Percentiles rank a stretch among this genome's conserved stretches.
These are phyloP conservation scores for Microbotryum scabiosae DNA, from an alignment of 1,284 basidiomycete species.

Conservation along the genomic window DNA sequence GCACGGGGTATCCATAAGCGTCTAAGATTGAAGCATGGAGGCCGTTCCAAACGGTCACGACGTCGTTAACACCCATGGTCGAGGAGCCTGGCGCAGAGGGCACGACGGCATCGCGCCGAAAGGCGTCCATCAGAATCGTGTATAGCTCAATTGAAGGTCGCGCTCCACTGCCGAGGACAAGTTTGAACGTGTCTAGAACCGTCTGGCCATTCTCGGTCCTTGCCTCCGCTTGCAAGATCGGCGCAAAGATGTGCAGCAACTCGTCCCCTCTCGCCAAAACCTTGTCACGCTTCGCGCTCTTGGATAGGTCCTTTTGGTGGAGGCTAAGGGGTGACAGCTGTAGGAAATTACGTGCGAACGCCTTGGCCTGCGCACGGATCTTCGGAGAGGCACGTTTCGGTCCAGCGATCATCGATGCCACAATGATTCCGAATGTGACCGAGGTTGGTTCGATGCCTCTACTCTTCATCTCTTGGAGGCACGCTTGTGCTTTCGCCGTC, in stretches of 20 bases:
- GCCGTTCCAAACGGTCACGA: slow-evolving; percentile 21
- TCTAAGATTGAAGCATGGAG: slow-evolving; percentile 24
- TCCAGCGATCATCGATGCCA: slow-evolving; percentile 50
- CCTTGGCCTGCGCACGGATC: slow-evolving; percentile 33
- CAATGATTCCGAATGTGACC: slow-evolving; percentile 62
- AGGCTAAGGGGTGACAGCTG: background rate
- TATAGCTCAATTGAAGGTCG: slow-evolving; percentile 55
- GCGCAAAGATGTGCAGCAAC: slow-evolving; percentile 48
- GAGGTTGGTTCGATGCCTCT: slow-evolving; percentile 62
- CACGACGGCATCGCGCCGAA: slow-evolving; percentile 38
- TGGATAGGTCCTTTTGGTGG: no score
- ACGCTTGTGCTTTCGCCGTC: slow-evolving; percentile 52
- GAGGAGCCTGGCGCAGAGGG: no score
- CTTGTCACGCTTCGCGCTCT: slow-evolving; percentile 32
- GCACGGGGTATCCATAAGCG: background rate
- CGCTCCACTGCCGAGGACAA: slow-evolving; percentile 46
- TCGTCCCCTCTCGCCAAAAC: slow-evolving; percentile 28
- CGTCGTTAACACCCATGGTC: slow-evolving; percentile 13
- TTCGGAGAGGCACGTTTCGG: slow-evolving; percentile 22
- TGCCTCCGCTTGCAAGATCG: slow-evolving; percentile 56
- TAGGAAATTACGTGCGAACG: slow-evolving; percentile 10
- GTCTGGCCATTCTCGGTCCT: slow-evolving; percentile 47
- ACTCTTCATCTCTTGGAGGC: slow-evolving; percentile 65
- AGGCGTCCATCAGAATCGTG: slow-evolving; percentile 63
- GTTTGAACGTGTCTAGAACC: slow-evolving; percentile 53